Evolutionary conservation across 1,284 basidiomycete genomes (phyloP).

Genomic region (Puccinia polysora): DNA sequence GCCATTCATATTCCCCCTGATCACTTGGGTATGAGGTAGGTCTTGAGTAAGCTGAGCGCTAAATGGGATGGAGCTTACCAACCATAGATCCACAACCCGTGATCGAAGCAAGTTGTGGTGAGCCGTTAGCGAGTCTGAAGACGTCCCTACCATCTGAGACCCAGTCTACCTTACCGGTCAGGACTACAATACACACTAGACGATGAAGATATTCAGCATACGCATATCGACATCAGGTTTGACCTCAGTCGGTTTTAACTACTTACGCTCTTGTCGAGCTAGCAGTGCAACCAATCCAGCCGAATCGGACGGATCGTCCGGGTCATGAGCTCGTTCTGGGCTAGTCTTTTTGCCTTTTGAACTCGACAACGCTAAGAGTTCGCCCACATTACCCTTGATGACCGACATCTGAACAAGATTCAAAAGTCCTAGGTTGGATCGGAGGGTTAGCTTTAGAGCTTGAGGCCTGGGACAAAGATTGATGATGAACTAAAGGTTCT

Average conservation of each 20-base stretch:
- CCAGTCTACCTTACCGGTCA: constrained; percentile 80
- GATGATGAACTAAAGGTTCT: background rate
- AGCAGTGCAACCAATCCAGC: constrained; percentile 65
- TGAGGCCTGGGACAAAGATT: background rate
- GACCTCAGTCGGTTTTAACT: background rate
- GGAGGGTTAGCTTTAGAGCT: background rate
- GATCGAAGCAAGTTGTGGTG: constrained; percentile 69
- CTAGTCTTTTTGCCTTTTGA: constrained; percentile 66
- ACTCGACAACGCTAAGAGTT: constrained; percentile 69
- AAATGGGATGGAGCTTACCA: constrained; percentile 70
- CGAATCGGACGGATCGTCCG: constrained; percentile 75
- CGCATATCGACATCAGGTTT: background rate
- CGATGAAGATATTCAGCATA: background rate
- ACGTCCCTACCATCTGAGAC: constrained; percentile 74
- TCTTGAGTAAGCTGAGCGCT: background rate
- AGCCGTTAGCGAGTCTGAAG: constrained; percentile 70
- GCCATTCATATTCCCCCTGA: constrained; percentile 11
- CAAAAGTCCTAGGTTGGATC: constrained; percentile 62
- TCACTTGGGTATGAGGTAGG: background rate
- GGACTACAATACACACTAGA: constrained; percentile 60
- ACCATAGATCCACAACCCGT: constrained; percentile 88
- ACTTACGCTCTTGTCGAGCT: constrained; percentile 70
- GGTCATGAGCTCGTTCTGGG: constrained; percentile 82
- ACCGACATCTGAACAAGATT: constrained; percentile 79
- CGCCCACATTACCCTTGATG: constrained; percentile 92